These are phyloP conservation scores for Tetrahymena malaccensis DNA, from an alignment of 73 alveolate genomes.

Conservation along the genomic window DNA sequence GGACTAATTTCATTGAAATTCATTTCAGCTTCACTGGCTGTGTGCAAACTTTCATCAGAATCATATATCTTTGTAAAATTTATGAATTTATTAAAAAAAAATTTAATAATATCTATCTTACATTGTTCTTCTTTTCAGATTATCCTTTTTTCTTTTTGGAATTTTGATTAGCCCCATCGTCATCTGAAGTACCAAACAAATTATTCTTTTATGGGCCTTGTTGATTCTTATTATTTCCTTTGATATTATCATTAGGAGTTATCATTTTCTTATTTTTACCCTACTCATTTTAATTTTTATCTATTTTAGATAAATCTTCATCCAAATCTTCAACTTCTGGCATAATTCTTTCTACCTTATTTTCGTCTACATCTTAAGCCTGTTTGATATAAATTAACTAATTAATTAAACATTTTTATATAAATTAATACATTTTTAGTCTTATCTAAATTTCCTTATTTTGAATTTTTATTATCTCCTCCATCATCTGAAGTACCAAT, in stretches of 20 bases:
- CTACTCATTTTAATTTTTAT: neutral
- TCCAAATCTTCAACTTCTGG: neutral
- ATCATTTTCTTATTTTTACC: neutral
- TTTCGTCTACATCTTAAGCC: neutral
- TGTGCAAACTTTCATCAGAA: neutral
- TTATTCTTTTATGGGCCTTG: neutral
- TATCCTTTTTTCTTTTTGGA: neutral
- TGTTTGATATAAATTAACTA: no score
- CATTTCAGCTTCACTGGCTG: neutral
- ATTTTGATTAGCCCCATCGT: neutral
- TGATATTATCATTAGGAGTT: neutral
- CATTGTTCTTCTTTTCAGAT: neutral
- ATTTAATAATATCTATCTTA: neutral
- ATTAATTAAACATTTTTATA: no score
- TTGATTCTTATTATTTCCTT: neutral
- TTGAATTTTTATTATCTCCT: no score
- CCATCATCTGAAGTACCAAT: no score
- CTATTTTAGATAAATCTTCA: neutral
- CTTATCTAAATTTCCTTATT: no score
- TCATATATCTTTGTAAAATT: neutral
- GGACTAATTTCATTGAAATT: neutral
- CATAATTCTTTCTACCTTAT: neutral
- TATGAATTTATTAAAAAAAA: neutral
- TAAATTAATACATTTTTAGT: no score
- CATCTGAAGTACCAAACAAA: neutral